Evolutionary conservation across 768 basidiomycete species (phyloP).

Genomic region (Tylopilus sp.): DNA sequence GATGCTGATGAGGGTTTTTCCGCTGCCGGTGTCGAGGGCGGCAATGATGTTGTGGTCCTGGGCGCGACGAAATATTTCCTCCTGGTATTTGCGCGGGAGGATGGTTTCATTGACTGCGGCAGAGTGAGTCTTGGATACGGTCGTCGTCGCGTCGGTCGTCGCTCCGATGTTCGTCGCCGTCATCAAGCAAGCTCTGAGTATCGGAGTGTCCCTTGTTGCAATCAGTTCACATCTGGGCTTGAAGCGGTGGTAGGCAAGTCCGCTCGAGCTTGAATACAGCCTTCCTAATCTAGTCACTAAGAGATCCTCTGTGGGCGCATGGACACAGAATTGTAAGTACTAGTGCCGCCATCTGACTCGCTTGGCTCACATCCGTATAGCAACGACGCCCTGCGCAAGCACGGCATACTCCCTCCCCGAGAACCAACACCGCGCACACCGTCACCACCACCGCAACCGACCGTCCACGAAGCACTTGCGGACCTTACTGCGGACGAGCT

Average conservation of each 20-base stretch:
- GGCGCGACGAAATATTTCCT: slow-evolving; percentile 53
- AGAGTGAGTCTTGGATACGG: slow-evolving; percentile 23
- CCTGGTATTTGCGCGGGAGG: slow-evolving; percentile 50
- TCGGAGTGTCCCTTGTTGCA: slow-evolving; percentile 13
- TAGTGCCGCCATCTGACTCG: not conserved
- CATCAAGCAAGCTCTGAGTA: slow-evolving; percentile 20
- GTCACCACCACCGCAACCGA: slow-evolving; percentile 78
- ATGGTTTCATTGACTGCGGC: slow-evolving; percentile 35
- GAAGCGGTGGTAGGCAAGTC: slow-evolving; percentile 21
- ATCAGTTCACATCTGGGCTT: slow-evolving; percentile 24
- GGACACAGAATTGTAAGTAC: slow-evolving; percentile 93
- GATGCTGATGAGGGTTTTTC: slow-evolving; percentile 60
- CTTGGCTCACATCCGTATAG: slow-evolving; percentile 37
- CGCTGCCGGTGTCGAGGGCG: slow-evolving; percentile 55
- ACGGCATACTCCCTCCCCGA: slow-evolving; percentile 84
- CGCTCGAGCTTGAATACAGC: slow-evolving; percentile 26
- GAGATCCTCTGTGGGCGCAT: slow-evolving; percentile 28
- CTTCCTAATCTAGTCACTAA: slow-evolving; percentile 23
- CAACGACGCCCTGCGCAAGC: slow-evolving; percentile 89
- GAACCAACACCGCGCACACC: slow-evolving; percentile 67
- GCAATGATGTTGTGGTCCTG: slow-evolving; percentile 53
- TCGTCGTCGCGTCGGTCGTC: slow-evolving; percentile 10
- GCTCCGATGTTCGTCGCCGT: slow-evolving; percentile 19
- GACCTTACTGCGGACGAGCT: slow-evolving; percentile 63
- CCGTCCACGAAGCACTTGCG: slow-evolving; percentile 63